phyloP scores from a whole-genome alignment of 1,139 yeast genomes.

The Candida pseudocylindracea region DNA sequence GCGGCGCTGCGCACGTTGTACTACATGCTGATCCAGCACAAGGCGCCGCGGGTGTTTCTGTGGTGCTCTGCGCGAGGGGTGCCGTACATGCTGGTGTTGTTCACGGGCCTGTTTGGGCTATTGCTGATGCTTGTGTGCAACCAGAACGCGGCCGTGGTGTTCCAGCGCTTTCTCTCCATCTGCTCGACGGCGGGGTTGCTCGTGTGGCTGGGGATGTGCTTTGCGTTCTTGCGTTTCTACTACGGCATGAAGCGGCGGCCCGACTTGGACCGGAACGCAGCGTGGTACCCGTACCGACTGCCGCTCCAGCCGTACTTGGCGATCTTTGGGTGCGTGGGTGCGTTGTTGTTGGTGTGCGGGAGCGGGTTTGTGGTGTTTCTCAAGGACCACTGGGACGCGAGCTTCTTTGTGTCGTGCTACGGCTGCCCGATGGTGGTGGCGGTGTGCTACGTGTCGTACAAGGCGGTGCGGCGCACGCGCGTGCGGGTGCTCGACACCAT shows the following conservation, averaged over 20 bases:
- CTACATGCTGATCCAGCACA: constrained; percentile 48
- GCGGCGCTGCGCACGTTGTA: constrained; percentile 64
- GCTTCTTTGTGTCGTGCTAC: constrained; percentile 46
- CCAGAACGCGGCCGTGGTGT: constrained; percentile 37
- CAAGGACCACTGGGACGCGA: constrained; percentile 34
- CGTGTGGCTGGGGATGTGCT: constrained; percentile 69
- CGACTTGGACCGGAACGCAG: constrained; percentile 38
- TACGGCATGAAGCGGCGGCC: constrained; percentile 45
- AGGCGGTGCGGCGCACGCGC: constrained; percentile 28
- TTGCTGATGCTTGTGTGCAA: constrained; percentile 38
- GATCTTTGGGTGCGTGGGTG: constrained; percentile 36
- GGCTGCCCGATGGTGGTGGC: constrained; percentile 36
- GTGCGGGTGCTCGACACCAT: constrained; percentile 39
- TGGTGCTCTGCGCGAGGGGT: constrained; percentile 44
- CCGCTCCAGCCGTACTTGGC: constrained; percentile 65
- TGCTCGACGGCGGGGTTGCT: constrained; percentile 52
- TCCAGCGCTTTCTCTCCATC: constrained; percentile 38
- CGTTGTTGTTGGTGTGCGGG: constrained; percentile 28
- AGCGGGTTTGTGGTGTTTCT: constrained; percentile 56
- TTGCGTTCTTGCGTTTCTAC: constrained; percentile 49
- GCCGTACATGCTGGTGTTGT: constrained; percentile 46
- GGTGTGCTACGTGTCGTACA: constrained; percentile 31
- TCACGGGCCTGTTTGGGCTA: constrained; percentile 28
- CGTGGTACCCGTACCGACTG: constrained; percentile 54
- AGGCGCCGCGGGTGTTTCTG: constrained; percentile 40